These are phyloP conservation scores for Mycosphaerella sp. DNA, from an alignment of 2,329 filamentous ascomycete species.

Conservation along the genomic window DNA sequence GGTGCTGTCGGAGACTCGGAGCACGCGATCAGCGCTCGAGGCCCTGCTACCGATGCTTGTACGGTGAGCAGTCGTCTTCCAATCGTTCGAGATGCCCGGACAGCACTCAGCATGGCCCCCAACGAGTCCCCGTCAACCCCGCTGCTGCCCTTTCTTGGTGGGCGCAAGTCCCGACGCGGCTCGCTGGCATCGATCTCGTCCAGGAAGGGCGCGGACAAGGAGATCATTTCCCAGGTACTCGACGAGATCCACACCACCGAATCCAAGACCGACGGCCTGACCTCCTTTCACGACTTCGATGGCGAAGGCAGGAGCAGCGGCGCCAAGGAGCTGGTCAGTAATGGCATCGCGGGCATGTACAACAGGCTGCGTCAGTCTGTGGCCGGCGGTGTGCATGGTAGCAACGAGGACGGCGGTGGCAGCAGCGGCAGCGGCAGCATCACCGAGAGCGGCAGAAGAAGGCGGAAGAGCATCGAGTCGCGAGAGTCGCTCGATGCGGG, in stretches of 20 bases:
- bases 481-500: conserved; percentile 21
- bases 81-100: neutral
- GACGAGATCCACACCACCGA: conserved; percentile 85
- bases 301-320: conserved; percentile 51
- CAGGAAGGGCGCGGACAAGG: conserved; percentile 53
- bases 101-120: conserved; percentile 22
- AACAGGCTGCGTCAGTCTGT: conserved; percentile 60
- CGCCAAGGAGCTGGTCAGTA: conserved; percentile 35
- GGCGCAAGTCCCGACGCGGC: conserved; percentile 33
- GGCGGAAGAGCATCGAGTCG: conserved; percentile 27
- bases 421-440: conserved; percentile 16
- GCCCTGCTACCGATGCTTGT: no score
- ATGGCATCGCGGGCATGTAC: conserved; percentile 72
- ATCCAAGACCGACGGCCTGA: conserved; percentile 77
- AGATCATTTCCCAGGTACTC: conserved; percentile 68
- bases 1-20: no score
- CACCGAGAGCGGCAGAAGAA: conserved; percentile 12
- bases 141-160: conserved; percentile 27
- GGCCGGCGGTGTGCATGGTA: conserved; percentile 12
- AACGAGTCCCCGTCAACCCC: conserved; percentile 21
- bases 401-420: neutral
- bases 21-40: no score
- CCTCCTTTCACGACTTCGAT: conserved; percentile 92
- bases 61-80: neutral
- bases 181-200: conserved; percentile 38